Base-by-base conservation (phyloP, 2,329 filamentous ascomycete species). In the Daldinia sp. region DNA sequence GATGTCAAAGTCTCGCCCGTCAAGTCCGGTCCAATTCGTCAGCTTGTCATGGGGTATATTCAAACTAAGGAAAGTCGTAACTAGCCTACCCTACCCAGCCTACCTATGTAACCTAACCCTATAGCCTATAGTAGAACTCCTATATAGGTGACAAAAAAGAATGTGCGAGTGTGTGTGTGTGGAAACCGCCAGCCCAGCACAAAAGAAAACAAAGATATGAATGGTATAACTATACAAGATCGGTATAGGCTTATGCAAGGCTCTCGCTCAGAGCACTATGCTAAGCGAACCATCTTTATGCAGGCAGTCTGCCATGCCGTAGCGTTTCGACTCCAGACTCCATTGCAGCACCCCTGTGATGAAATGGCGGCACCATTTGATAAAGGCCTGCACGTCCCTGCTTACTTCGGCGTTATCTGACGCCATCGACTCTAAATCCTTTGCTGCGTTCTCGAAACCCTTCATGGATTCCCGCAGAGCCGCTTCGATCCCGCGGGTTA, bases 361-460 rank as follows among this genome's bases (percentile, higher is more conserved):
- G 59, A 72, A 73, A 50, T 73, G 68, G 29, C 70, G 70, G 29
- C 69, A 71, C 70, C 70, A 73, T 32, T 69, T 67, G 13, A 73
- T 60, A 32, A 65, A 73, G 8, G 67, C 52, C 9, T 68, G 58
- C n/a, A 67, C 60, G 27, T 72, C 68, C 30, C 60, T 53, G 51
- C 66, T 67, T 32, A 71, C 8, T 45, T 67, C 7, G 10, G 45
- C 63, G 34, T 73, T 63, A 5, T 59, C 47, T 1, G 58, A 41
- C 3, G 65, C 34, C 34, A 61, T 67, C 51, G 61, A 41, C 7
- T 34, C 39, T 8, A 72, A 67, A 21, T 61, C 62, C 7, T 50
- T 29, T 9, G 61, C 68, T 1, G 71, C 70, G 0, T 59, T 53
- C 19, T 73, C 70, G 45, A 73, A 73, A 15, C 64, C 41, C 7